Percentiles rank a stretch among this genome's conserved stretches.
These are phyloP conservation scores for Thinopyrum elongatum DNA, from an alignment of 176 grass and related monocot species.

Conservation along the genomic window DNA sequence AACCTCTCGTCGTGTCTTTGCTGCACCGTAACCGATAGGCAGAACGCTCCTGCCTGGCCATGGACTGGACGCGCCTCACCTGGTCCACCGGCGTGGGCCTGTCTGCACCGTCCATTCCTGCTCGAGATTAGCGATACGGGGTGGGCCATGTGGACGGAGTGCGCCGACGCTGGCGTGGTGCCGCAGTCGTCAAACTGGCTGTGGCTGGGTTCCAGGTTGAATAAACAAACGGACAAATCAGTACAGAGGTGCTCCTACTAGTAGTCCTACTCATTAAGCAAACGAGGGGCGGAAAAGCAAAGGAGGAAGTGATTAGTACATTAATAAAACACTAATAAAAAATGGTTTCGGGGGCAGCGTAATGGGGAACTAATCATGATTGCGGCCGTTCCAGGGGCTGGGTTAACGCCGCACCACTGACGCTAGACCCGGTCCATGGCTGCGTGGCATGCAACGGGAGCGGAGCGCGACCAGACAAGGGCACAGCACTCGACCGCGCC, in stretches of 20 bases:
- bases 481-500: background rate
- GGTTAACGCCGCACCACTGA: background rate
- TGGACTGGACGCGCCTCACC: background rate
- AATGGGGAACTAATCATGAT: slow-evolving; percentile 1
- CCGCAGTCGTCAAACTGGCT: slow-evolving; percentile 26
- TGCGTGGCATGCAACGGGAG: background rate
- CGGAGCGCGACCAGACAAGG: background rate
- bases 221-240: background rate
- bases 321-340: background rate
- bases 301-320: background rate
- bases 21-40: slow-evolving; percentile 26
- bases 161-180: background rate
- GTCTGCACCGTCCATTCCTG: background rate
- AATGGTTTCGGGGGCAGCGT: background rate
- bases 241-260: background rate
- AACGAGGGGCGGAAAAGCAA: background rate
- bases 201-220: slow-evolving; percentile 14
- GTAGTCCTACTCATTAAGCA: background rate
- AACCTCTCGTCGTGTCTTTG: background rate
- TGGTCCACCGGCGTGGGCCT: background rate
- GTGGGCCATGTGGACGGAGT: background rate
- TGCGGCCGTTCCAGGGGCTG: slow-evolving; percentile 1
- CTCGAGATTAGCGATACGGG: background rate
- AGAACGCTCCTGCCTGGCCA: background rate
- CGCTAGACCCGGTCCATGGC: slow-evolving; percentile 17